Conservation (phyloP, 257 asterid species). For the Nicotiana paniculata region DNA sequence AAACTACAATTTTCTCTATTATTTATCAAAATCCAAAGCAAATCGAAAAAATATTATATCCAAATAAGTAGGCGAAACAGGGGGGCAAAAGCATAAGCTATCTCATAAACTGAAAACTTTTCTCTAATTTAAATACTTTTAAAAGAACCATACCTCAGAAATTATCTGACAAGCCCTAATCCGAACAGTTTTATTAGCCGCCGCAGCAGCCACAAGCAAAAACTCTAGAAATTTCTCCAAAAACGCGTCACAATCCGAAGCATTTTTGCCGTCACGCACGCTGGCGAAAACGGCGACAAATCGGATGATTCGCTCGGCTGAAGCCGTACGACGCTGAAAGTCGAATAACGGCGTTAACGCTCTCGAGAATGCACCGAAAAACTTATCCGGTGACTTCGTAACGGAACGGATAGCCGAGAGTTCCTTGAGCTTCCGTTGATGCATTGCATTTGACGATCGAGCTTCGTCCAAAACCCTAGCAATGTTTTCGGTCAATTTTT, state of each 20-base stretch:
- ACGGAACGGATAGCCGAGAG: constrained; percentile 44
- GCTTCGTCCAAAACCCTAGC: constrained; percentile 52
- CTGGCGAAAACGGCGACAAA: constrained; percentile 52
- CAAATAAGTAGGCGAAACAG: too few relatives aligned
- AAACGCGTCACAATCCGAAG: constrained; percentile 35
- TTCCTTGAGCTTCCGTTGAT: constrained; percentile 71
- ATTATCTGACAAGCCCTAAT: constrained; percentile 84
- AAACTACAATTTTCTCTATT: not conserved
- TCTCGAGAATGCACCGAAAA: constrained; percentile 43
- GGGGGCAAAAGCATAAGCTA: too few relatives aligned
- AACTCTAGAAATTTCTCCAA: constrained; percentile 58
- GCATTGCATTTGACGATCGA: constrained; percentile 58
- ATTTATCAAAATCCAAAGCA: too few relatives aligned
- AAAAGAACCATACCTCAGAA: constrained; percentile 55
- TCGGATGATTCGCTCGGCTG: constrained; percentile 59
- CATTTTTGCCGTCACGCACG: constrained; percentile 26
- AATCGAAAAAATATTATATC: too few relatives aligned
- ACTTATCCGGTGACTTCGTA: constrained; percentile 24
- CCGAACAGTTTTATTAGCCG: constrained; percentile 66
- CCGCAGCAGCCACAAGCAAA: constrained; percentile 52
- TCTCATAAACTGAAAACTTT: not conserved
- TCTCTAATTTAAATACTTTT: not conserved
- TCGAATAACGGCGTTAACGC: constrained; percentile 58
- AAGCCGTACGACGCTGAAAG: constrained; percentile 59
- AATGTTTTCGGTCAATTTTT: constrained; percentile 29